phyloP scores from a whole-genome alignment of 768 basidiomycete species.

The Imleria badia region DNA sequence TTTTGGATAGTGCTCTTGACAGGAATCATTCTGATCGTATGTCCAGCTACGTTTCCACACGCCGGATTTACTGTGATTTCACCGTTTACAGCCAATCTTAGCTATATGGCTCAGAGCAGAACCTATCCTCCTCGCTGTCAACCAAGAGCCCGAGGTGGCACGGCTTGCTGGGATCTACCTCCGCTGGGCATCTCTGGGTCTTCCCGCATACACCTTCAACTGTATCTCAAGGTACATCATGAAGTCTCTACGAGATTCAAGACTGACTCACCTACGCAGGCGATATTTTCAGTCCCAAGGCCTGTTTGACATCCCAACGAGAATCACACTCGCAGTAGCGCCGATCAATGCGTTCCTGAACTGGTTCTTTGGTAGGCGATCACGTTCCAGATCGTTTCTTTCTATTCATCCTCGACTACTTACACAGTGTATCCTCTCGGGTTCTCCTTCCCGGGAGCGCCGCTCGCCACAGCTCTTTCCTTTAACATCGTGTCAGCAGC shows the following conservation, averaged over 20 bases:
- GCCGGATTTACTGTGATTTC: not conserved
- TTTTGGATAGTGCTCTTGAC: constrained; percentile 56
- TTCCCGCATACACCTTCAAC: constrained; percentile 71
- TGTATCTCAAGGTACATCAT: constrained; percentile 46
- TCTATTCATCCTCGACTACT: not conserved
- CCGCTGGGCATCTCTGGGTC: too few relatives aligned
- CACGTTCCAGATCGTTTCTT: not conserved
- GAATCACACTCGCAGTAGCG: constrained; percentile 77
- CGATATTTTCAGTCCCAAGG: too few relatives aligned
- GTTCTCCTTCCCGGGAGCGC: too few relatives aligned
- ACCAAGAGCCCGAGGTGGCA: too few relatives aligned
- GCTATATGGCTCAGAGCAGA: too few relatives aligned
- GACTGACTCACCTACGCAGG: constrained; percentile 21
- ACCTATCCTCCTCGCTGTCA: too few relatives aligned
- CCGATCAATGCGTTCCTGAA: constrained; percentile 85
- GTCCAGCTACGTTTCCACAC: constrained; percentile 22
- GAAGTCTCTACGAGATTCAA: not conserved
- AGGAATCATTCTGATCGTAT: constrained; percentile 56
- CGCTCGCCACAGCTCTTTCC: too few relatives aligned
- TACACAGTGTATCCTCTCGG: constrained; percentile 50
- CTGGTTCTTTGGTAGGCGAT: constrained; percentile 71
- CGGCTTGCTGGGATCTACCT: too few relatives aligned
- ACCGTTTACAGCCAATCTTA: constrained; percentile 45
- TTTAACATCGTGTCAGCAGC: too few relatives aligned
- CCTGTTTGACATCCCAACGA: too few relatives aligned